phyloP scores from a whole-genome alignment of 139 green algal genomes.

The Diplosphaera chodatii region DNA sequence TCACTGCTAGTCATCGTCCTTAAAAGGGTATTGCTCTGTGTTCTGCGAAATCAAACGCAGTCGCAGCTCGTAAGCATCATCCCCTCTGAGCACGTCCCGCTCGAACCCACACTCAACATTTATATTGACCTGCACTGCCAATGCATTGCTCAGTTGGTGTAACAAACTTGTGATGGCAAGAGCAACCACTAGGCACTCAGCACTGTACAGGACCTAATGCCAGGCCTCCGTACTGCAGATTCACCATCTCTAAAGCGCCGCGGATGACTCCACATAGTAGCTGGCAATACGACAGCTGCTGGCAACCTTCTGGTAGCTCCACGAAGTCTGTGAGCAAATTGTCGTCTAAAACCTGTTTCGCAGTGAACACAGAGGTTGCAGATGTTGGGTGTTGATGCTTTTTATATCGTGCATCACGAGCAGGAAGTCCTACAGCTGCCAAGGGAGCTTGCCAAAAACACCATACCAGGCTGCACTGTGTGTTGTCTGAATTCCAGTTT shows the following conservation, averaged over 20 bases:
- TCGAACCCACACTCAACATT: slow-evolving; percentile 70
- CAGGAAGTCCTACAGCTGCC: no score
- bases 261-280: slow-evolving; percentile 86
- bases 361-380: no score
- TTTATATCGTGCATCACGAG: no score
- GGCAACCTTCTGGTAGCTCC: slow-evolving; percentile 79
- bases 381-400: no score
- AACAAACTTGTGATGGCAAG: no score
- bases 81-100: slow-evolving; percentile 76
- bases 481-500: slow-evolving; percentile 80
- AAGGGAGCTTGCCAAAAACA: no score
- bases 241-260: slow-evolving; percentile 83
- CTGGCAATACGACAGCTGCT: slow-evolving; percentile 80
- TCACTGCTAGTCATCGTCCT: slow-evolving; percentile 91
- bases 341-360: slow-evolving; percentile 72
- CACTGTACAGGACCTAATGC: no score
- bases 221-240: no score
- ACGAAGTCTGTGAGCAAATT: slow-evolving; percentile 95
- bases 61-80: slow-evolving; percentile 80
- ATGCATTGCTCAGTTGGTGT: neutral
- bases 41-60: slow-evolving; percentile 53
- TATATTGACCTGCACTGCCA: slow-evolving; percentile 70
- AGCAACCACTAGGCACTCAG: no score
- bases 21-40: slow-evolving; percentile 84
- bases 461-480: slow-evolving; percentile 83